Evolutionary conservation across 371 early-diverging fungal genomes (phyloP).

Genomic region (Syncephalis fuscata): DNA sequence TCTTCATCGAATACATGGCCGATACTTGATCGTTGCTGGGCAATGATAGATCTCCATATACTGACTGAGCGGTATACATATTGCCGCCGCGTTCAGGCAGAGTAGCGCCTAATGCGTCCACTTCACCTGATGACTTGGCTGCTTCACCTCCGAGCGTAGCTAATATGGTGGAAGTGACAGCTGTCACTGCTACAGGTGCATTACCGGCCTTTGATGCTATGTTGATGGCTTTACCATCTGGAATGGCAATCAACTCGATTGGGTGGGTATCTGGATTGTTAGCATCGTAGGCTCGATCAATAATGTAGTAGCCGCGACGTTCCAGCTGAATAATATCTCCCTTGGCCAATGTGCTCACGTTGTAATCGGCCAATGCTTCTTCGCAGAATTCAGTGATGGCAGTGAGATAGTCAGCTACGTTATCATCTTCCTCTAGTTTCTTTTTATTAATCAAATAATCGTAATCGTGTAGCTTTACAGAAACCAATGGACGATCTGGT

Average conservation of each 20-base stretch:
- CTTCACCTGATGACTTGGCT: too few species aligned
- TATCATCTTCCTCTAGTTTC: slow-evolving; percentile 92
- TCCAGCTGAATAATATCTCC: slow-evolving; percentile 98
- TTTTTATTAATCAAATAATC: slow-evolving; percentile 96
- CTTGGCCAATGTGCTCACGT: slow-evolving; percentile 26
- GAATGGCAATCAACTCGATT: slow-evolving; percentile 69
- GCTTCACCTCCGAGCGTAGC: too few species aligned
- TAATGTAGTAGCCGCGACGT: slow-evolving; percentile 93
- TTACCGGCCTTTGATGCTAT: slow-evolving; percentile 57
- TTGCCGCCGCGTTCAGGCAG: too few species aligned
- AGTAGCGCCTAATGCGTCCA: too few species aligned
- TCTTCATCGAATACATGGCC: too few species aligned
- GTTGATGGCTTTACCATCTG: slow-evolving; percentile 81
- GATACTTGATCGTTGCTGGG: too few species aligned
- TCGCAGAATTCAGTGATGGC: slow-evolving; percentile 74
- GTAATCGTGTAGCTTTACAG: slow-evolving; percentile 68
- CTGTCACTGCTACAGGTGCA: neutral
- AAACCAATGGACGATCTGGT: slow-evolving; percentile 25
- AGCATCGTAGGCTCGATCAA: slow-evolving; percentile 44
- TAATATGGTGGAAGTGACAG: too few species aligned
- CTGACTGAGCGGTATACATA: too few species aligned
- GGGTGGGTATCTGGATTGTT: slow-evolving; percentile 12
- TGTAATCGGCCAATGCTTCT: slow-evolving; percentile 50
- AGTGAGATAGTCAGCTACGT: slow-evolving; percentile 71
- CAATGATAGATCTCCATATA: too few species aligned